phyloP scores from a whole-genome alignment of 179 eudicot genomes.

The Silene noctiflora region DNA sequence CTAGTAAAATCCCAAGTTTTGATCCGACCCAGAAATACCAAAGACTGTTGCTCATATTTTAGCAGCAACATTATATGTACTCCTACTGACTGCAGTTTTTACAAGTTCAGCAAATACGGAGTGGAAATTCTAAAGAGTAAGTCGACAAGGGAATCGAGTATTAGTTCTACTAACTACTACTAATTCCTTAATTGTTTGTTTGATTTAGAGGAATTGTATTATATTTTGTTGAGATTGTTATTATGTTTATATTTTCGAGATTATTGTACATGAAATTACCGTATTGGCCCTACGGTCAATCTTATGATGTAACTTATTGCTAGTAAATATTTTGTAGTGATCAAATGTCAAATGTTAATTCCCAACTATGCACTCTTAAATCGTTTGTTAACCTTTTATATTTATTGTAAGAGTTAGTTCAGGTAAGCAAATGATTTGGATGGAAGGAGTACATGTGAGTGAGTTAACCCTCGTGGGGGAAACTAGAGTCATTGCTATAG shows the following conservation, averaged over 20 bases:
- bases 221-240: slow-evolving; percentile 17
- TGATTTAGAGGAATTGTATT: slow-evolving; percentile 11
- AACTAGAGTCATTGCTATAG: no score
- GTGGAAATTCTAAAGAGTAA: not conserved
- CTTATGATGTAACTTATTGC: slow-evolving; percentile 15
- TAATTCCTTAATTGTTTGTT: slow-evolving; percentile 12
- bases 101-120: slow-evolving; percentile 9
- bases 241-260: not conserved
- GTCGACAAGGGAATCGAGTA: not conserved
- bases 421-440: no score
- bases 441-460: no score
- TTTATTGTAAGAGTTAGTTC: no score
- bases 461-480: no score
- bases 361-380: no score
- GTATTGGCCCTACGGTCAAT: slow-evolving; percentile 18
- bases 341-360: no score
- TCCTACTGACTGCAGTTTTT: slow-evolving; percentile 23
- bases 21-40: slow-evolving; percentile 12
- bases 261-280: slow-evolving; percentile 11
- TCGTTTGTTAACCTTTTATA: no score
- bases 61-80: slow-evolving; percentile 25
- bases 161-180: slow-evolving; percentile 1
- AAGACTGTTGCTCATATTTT: slow-evolving; percentile 35
- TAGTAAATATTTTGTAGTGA: not conserved
- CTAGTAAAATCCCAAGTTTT: slow-evolving; percentile 18